Base-by-base conservation (phyloP, 2,329 filamentous ascomycete genomes). In the Fusarium liriodendri region DNA sequence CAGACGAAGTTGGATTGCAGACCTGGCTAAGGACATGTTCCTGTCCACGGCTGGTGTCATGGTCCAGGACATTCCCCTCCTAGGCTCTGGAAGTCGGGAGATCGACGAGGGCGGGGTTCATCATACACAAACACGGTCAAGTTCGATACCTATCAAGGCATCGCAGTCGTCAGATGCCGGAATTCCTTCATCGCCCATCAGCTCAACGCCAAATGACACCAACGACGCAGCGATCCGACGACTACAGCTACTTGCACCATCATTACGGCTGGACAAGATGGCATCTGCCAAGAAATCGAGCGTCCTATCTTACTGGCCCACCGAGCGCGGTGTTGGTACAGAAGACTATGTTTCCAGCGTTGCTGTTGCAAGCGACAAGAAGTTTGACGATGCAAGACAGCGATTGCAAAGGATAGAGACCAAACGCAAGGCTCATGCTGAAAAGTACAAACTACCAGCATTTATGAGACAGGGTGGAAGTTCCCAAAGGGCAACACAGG, bases 311-410 rank as follows among this genome's bases (percentile, higher is more conserved):
- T 80, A 80, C 69, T 86, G 84, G 84, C 84, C 84, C 1, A 75
- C 78, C 2, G 79, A 84, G 55, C 81, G 81, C 9, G 84, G 83
- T 20, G 74, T 81, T 4, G 76, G 79, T 20, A 80, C 79, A 3
- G 76, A 78, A 7, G 76, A 78, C 45, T 86, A 86, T 63, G 67
- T 83, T 4, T 85, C 84, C 18, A 84, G 82, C 42, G 79, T 85
- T 22, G 79, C 80, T 8, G 66, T 79, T 14, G 83, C 81, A 7
- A 80, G 78, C 9, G 82, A 82, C 4, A 81, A 78, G 40, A 80
- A 82, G 67, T 80, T 84, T 57, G 79, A 81, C 11, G 78, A 77
- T 5, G 82, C 81, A 11, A 80, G 80, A 62, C 77, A 81, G 61
- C 79, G 83, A 29, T 74, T 80, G 16, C 78, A 80, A 57, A 80